These are phyloP conservation scores for Diplocarpon mali DNA, from an alignment of 2,329 filamentous ascomycete genomes.

Conservation along the genomic window DNA sequence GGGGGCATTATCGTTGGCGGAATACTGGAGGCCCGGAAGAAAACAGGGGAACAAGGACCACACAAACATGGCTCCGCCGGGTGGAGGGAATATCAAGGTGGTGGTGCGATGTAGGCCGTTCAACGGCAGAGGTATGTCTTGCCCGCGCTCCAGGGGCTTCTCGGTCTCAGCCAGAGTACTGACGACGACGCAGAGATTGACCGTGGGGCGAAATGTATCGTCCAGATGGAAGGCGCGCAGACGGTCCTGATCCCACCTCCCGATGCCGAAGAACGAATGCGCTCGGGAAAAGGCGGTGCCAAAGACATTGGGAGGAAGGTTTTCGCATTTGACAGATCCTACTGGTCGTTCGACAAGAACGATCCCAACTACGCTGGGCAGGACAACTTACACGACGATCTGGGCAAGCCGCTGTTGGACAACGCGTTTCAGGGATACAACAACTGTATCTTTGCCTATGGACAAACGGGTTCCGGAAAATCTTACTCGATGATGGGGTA, in stretches of 20 bases:
- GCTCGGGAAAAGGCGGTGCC: slow-evolving; percentile 47
- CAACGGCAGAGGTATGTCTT: slow-evolving; percentile 71
- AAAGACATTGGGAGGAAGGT: slow-evolving; percentile 68
- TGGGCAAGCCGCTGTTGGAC: slow-evolving; percentile 83
- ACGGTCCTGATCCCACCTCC: slow-evolving; percentile 72
- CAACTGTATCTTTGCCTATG: slow-evolving; percentile 99
- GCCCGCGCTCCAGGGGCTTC: background rate
- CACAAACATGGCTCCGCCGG: slow-evolving; percentile 26
- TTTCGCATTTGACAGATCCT: slow-evolving; percentile 94
- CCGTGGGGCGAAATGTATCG: slow-evolving; percentile 87
- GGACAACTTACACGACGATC: slow-evolving; percentile 75
- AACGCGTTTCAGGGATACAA: slow-evolving; percentile 99
- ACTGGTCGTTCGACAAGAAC: slow-evolving; percentile 89
- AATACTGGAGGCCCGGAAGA: slow-evolving; percentile 4
- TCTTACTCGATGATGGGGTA: slow-evolving; percentile 99
- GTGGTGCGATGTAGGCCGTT: slow-evolving; percentile 95
- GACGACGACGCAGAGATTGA: slow-evolving; percentile 57
- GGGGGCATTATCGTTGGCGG: too few relatives aligned
- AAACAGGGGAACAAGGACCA: slow-evolving; percentile 16
- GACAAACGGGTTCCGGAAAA: slow-evolving; percentile 96
- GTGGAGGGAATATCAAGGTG: slow-evolving; percentile 98
- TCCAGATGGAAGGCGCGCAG: slow-evolving; percentile 90
- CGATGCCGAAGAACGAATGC: slow-evolving; percentile 40
- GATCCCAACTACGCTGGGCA: slow-evolving; percentile 82
- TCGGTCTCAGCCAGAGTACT: background rate